Base-by-base conservation (phyloP, 768 basidiomycete genomes). In the Filobasidium wieringae region DNA sequence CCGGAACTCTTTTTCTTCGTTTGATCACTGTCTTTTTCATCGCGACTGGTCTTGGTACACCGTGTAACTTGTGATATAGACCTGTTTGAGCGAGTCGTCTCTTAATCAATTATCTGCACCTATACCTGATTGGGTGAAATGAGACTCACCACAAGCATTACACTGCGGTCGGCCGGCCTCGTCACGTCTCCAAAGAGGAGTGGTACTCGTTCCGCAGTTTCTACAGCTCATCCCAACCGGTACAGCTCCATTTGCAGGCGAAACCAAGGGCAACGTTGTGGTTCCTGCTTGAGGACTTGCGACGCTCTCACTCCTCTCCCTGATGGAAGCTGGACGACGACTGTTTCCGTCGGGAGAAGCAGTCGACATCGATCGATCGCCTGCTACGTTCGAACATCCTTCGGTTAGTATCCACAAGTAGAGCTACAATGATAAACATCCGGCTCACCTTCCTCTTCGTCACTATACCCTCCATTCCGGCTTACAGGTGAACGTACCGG, bases 11-110 rank as follows among this genome's bases (percentile, higher is more conserved):
- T 76, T 97, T 97, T 64, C 95, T 80, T 32, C 95, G 82, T 77
- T 99, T 99, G 80, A 99, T 99, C 65, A 95, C 89, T 4, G 88
- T 87, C 79, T 97, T 96, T 76, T 95, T 97, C 91, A 99, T 93
- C 62, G 90, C 88, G 63, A 91, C 92, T 36, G 95, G 95, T 34
- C 95, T 83, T 67, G 96, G 91, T 1, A 88, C 88, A 49, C 91
- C 90, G 77, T 99, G 95, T 12, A 99, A 80, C 76, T 99, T 97
- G 80, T 89, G 95, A 77, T 97, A 99, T 8, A 99, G 81, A 56
- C 93, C 93, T 96, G n/a, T n/a, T n/a, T n/a, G n/a, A n/a, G n/a
- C n/a, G n/a, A n/a, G n/a, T n/a, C n/a, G n/a, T n/a, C n/a, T n/a
- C n/a, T n/a, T n/a, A n/a, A n/a, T n/a, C n/a, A n/a, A 17, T 26